A percentile compares a stretch with the other conserved stretches of the same genome.
Evolutionary conservation across 192 early-diverging fungal species (phyloP).

Genomic region (Mortierella hygrophila): DNA sequence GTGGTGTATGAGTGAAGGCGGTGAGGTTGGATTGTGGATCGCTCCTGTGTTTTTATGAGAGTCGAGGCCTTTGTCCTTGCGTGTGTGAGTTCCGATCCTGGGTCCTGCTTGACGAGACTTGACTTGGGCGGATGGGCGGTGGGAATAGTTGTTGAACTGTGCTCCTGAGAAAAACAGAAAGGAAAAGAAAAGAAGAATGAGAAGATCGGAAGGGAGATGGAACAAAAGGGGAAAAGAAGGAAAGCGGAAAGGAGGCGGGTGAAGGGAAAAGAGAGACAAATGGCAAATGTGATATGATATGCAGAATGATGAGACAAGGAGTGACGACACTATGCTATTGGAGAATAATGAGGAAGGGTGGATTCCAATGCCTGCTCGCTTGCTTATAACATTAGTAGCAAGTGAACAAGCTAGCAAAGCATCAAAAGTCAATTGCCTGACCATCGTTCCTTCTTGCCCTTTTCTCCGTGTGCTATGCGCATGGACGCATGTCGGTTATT

Average conservation of each 20-base stretch:
- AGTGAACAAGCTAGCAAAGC: neutral
- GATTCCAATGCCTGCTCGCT: no score
- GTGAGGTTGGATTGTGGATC: neutral
- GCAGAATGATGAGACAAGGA: neutral
- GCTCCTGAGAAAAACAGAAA: neutral
- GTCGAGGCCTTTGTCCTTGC: neutral
- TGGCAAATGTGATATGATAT: neutral
- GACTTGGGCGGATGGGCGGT: neutral
- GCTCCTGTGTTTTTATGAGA: neutral
- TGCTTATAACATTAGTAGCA: neutral
- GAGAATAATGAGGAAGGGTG: no score
- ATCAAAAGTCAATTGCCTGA: neutral
- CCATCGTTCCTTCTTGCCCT: neutral
- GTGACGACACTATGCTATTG: no score
- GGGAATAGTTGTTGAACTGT: neutral
- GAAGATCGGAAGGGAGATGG: no score
- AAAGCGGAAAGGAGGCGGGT: neutral
- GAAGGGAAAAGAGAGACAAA: neutral
- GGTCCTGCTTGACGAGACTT: neutral
- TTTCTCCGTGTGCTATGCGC: neutral
- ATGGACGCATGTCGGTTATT: neutral
- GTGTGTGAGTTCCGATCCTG: no score
- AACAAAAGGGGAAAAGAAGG: slow-evolving; percentile 1
- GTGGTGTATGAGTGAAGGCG: no score
- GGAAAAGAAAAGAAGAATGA: no score